Percentiles rank a stretch among this genome's conserved stretches.
These are phyloP conservation scores for Rosa lucieae DNA, from an alignment of 306 rosid species.

Conservation along the genomic window DNA sequence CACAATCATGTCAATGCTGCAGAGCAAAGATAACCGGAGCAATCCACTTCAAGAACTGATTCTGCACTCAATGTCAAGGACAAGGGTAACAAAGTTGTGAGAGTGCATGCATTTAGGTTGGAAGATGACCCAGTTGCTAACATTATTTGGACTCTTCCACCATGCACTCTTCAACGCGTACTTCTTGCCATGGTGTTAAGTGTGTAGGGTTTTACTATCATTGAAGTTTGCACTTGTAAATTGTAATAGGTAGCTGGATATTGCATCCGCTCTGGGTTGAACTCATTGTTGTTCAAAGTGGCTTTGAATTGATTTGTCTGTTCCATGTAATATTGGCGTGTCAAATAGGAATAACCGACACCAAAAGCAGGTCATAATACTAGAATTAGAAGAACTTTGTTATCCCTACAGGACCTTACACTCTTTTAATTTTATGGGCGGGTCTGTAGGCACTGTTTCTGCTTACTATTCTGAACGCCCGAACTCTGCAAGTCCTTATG, in stretches of 20 bases:
- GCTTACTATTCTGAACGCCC: not conserved
- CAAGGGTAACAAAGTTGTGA: conserved; percentile 35
- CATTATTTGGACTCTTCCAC: conserved; percentile 55
- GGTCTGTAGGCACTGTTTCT: not conserved
- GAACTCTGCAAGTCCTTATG: not conserved
- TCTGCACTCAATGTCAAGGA: conserved; percentile 37
- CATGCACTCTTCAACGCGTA: conserved; percentile 59
- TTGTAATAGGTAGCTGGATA: conserved; percentile 2
- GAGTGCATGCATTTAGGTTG: conserved; percentile 30
- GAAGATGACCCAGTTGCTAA: conserved; percentile 75
- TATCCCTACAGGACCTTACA: not conserved
- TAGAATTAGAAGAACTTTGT: not conserved
- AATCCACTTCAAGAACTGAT: conserved; percentile 47
- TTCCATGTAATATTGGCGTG: not conserved
- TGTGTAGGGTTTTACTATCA: conserved; percentile 20
- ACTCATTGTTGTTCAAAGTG: not conserved
- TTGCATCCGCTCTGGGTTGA: not conserved
- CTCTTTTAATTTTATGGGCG: not conserved
- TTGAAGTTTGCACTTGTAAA: conserved; percentile 21
- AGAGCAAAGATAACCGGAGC: conserved; percentile 39
- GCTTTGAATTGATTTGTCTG: not conserved
- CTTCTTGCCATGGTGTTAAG: conserved; percentile 87
- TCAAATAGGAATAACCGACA: not conserved
- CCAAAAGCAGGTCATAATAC: not conserved
- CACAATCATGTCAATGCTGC: conserved; percentile 48